phyloP scores from a whole-genome alignment of 305 asterid genomes.

The Fraxinus paxiana region DNA sequence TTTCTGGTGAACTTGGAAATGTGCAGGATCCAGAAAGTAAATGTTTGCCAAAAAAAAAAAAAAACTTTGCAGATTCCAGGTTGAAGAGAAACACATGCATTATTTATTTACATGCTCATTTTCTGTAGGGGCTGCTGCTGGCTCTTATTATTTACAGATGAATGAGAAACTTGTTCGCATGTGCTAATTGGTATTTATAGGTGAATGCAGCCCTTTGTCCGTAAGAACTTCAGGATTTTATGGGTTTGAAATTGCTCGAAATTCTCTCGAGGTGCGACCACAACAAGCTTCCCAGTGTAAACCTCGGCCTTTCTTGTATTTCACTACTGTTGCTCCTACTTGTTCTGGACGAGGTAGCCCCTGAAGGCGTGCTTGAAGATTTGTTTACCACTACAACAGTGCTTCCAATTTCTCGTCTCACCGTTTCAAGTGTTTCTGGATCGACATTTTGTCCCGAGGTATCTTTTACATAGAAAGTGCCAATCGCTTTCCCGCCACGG shows the following conservation, averaged over 20 bases:
- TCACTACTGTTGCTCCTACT: constrained; percentile 18
- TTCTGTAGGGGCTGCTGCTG: neutral
- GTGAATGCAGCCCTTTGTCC: neutral
- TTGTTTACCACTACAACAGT: constrained; percentile 30
- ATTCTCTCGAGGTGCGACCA: constrained; percentile 72
- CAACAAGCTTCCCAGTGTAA: constrained; percentile 57
- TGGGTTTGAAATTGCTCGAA: constrained; percentile 56
- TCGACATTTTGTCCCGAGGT: constrained; percentile 52
- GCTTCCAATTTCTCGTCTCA: constrained; percentile 61
- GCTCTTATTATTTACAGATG: constrained; percentile 20
- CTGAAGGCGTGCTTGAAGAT: constrained; percentile 20
- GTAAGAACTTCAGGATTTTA: constrained; percentile 34
- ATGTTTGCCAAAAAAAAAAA: neutral
- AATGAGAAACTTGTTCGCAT: constrained; percentile 3
- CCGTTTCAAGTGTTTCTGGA: constrained; percentile 44
- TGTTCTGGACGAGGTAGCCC: constrained; percentile 26
- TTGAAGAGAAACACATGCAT: neutral
- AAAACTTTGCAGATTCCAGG: neutral
- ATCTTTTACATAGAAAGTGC: constrained; percentile 74
- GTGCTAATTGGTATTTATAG: neutral
- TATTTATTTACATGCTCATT: neutral
- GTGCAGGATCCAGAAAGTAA: neutral
- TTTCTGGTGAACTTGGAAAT: neutral
- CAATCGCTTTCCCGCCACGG: constrained; percentile 56
- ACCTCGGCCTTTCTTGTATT: constrained; percentile 35